phyloP scores from a whole-genome alignment of 2,329 filamentous ascomycete genomes.

The Uncinocarpus reesii region DNA sequence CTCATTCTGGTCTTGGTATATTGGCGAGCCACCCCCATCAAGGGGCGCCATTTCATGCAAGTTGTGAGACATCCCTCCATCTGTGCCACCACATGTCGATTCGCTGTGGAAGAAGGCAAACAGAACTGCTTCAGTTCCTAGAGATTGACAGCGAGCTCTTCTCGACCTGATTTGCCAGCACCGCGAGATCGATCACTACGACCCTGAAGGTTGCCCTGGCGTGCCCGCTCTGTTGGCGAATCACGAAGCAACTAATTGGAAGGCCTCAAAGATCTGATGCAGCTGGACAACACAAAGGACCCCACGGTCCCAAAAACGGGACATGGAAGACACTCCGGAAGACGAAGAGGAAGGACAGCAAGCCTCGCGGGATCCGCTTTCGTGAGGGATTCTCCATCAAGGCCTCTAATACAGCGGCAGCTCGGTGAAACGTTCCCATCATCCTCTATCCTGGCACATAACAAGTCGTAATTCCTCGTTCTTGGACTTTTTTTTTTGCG shows the following conservation, averaged over 20 bases:
- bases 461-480: neutral
- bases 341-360: neutral
- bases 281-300: neutral
- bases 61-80: constrained; percentile 6
- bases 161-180: neutral
- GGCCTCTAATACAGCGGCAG: too few relatives aligned
- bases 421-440: neutral
- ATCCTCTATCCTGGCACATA: neutral
- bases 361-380: too few relatives aligned
- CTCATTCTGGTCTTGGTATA: neutral
- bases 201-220: neutral
- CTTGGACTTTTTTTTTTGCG: neutral
- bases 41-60: constrained; percentile 1
- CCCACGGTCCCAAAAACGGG: neutral
- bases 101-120: neutral
- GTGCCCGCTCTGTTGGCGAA: neutral
- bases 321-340: neutral
- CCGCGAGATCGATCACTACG: neutral
- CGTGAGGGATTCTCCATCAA: too few relatives aligned
- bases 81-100: constrained; percentile 9
- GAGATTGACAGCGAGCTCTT: neutral
- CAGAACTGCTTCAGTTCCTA: neutral
- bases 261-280: too few relatives aligned
- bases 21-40: constrained; percentile 1
- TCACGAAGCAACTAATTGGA: neutral